Base-by-base conservation (phyloP, 73 alveolate species). In the Paramecium tetraurelia region DNA sequence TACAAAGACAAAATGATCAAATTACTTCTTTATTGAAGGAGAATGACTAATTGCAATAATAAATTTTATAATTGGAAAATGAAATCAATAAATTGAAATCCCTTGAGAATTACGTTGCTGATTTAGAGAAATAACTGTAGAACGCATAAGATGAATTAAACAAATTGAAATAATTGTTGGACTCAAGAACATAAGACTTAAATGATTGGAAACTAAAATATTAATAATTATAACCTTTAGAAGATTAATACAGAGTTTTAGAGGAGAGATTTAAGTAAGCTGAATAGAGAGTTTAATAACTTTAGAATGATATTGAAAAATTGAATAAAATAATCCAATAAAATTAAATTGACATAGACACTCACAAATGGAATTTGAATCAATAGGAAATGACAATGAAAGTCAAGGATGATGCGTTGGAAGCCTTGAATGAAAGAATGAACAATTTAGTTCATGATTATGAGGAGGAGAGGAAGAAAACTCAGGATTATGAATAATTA, bases 161-260 rank as follows among this genome's bases (percentile, higher is more conserved):
- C 24, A 77, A 46, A 41, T 33, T 46, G 14, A 77, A 21, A 77
- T 38, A 18, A 77, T 77, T 77, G 24, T 16, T 77, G 8, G 71
- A 77, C 14, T 20, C n/a, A 16, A 77, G 71, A 43, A 77, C 89
- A 18, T 20, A 43, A 40, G 89, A 77, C 14, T 77, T 40, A 11
- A 77, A 77, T 77, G 89, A 77, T 43, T 43, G 69, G 71, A 77
- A 24, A 20, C 7, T 10, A 5, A 77, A 43, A 77, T 77, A 77
- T 46, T 29, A 11, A 43, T 36, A 77, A 46, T 22, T 77, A 22
- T 29, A 41, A 18, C 72, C 89, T 6, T 21, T 77, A 40, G 41
- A 43, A 40, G 89, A 77, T 40, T 11, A 77, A 21, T 36, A 77
- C 43, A 40, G 41, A 40, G 7, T 29, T 22, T 46, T 77, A 20